A percentile compares a stretch with the other conserved stretches of the same genome.
These are phyloP conservation scores for Raphanus sativus DNA, from an alignment of 345 rosid species.

Conservation along the genomic window DNA sequence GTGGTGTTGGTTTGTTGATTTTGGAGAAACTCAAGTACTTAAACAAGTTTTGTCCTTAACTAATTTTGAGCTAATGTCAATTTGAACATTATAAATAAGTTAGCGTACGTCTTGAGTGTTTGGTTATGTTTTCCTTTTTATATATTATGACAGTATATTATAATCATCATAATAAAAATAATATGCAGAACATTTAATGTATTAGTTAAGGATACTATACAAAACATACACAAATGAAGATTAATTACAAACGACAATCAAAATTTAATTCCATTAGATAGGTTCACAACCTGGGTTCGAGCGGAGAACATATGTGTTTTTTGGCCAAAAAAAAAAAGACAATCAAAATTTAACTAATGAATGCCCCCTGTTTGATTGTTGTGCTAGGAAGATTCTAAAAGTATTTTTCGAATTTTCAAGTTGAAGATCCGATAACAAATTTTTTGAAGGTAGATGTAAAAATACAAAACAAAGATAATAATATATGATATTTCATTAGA, in stretches of 20 bases:
- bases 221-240: too few species aligned
- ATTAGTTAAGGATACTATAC: neutral
- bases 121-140: neutral
- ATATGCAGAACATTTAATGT: neutral
- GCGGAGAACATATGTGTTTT: too few species aligned
- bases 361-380: neutral
- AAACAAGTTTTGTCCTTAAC: slow-evolving; percentile 4
- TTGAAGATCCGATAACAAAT: neutral
- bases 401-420: too few species aligned
- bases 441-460: too few species aligned
- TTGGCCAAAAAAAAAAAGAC: too few species aligned
- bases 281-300: too few species aligned
- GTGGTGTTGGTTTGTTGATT: slow-evolving; percentile 29
- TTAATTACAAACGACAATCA: too few species aligned
- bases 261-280: too few species aligned
- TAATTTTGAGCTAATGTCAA: slow-evolving; percentile 3
- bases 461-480: too few species aligned
- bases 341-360: too few species aligned
- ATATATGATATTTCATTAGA: too few species aligned
- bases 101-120: neutral
- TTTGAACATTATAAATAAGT: slow-evolving; percentile 6
- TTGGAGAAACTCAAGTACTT: slow-evolving; percentile 14
- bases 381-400: neutral
- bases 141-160: neutral
- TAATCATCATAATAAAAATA: neutral